Conservation (phyloP, 805 yeast species). For the Ogataea naganishii region DNA sequence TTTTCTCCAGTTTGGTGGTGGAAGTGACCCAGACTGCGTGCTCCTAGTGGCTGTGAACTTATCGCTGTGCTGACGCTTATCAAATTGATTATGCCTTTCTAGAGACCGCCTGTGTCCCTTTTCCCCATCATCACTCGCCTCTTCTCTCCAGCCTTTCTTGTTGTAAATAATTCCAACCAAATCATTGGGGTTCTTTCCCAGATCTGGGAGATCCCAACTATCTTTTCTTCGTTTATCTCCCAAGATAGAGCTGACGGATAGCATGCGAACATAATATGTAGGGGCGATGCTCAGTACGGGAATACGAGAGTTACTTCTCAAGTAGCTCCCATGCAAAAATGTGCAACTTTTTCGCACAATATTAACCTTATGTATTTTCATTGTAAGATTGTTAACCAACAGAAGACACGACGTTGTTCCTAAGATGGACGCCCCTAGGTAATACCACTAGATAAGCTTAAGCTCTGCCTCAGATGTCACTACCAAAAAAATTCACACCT, state of each 20-base stretch:
- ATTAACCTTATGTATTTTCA: too few species aligned
- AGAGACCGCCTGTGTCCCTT: slow-evolving; percentile 8
- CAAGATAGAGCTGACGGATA: background rate
- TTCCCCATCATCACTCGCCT: slow-evolving; percentile 13
- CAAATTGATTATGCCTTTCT: background rate
- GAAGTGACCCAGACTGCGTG: too few species aligned
- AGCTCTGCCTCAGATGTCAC: too few species aligned
- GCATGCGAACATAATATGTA: background rate
- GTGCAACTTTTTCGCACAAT: too few species aligned
- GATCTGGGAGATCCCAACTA: slow-evolving; percentile 27
- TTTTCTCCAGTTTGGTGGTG: slow-evolving; percentile 40
- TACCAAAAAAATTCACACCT: too few species aligned
- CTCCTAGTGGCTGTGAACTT: slow-evolving; percentile 2
- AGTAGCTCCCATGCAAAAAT: too few species aligned
- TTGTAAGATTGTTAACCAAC: too few species aligned
- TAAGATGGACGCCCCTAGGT: too few species aligned
- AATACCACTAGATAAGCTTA: too few species aligned
- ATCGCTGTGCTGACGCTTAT: background rate
- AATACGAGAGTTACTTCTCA: too few species aligned
- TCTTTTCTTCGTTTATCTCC: slow-evolving; percentile 11
- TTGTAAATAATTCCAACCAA: slow-evolving; percentile 25
- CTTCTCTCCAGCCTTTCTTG: slow-evolving; percentile 17
- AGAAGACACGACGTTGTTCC: too few species aligned
- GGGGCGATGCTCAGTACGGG: too few species aligned
- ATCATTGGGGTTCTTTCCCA: slow-evolving; percentile 23